Evolutionary conservation across 2,329 filamentous ascomycete species (phyloP).

Genomic region (Cercospora sp.): DNA sequence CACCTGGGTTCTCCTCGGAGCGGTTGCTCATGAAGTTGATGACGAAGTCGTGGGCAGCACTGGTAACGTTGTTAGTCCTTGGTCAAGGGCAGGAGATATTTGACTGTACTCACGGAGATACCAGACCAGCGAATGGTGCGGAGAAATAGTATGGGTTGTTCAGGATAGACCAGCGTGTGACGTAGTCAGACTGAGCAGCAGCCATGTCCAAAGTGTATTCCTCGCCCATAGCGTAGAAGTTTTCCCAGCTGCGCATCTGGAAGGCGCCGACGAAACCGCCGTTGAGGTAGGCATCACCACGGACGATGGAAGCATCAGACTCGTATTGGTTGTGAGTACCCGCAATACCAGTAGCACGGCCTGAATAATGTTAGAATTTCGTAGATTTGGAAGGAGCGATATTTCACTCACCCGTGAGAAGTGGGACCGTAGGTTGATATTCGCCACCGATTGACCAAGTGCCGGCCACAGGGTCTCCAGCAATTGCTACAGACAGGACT

Average conservation of each 20-base stretch:
- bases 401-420: conserved; percentile 27
- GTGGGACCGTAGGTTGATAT: conserved; percentile 7
- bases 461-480: conserved; percentile 14
- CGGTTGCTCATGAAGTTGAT: conserved; percentile 38
- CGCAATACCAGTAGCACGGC: conserved; percentile 24
- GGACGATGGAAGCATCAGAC: conserved; percentile 37
- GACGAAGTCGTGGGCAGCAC: conserved; percentile 29
- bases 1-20: conserved; percentile 26
- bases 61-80: neutral
- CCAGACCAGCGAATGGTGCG: conserved; percentile 19
- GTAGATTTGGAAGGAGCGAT: too few species aligned
- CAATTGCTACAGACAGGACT: conserved; percentile 21
- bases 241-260: conserved; percentile 27
- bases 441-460: conserved; percentile 24
- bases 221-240: conserved; percentile 35
- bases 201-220: conserved; percentile 27
- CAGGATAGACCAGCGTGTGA: conserved; percentile 27
- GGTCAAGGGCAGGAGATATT: conserved; percentile 11
- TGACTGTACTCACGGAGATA: conserved; percentile 25
- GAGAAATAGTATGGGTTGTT: conserved; percentile 37
- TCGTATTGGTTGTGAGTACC: conserved; percentile 42
- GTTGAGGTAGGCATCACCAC: conserved; percentile 38
- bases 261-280: conserved; percentile 25
- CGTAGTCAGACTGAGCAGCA: conserved; percentile 22
- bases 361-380: neutral